Base-by-base conservation (phyloP, 2,329 filamentous ascomycete species). In the Blumeria hordei region DNA sequence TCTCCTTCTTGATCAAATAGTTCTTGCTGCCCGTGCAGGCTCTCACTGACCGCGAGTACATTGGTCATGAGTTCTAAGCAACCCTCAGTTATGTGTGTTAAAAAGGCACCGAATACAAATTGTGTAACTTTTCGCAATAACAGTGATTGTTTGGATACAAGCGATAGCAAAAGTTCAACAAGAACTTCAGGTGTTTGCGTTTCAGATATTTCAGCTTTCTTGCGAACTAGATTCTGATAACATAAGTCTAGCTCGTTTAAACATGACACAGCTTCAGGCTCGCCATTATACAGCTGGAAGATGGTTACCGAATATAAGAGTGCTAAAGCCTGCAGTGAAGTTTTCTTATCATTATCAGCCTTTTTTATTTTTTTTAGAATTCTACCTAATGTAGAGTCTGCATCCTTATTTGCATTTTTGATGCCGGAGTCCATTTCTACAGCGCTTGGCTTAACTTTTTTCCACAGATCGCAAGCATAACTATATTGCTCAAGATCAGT, bases 261-360 rank as follows among this genome's bases (percentile, higher is more conserved):
- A 58, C 92, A 81, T 52, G 83, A 80, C 21, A 94, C 76, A 0
- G 88, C 85, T 64, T 96, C 92, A 0, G 83, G 74, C 57, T 94
- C 88, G 28, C 87, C 85, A 62, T 90, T 88, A 69, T 94, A 94
- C 8, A 94, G 74, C 66, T 95, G 87, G 55, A 96, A 73, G 12
- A 95, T 77, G 0, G 87, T 83, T 54, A 95, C 75, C 0, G 86
- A 81, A 65, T 94, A 87, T 1, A 96, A 74, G 37, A 95, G 73
- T 18, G 83, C 81, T 56, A 95, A 75, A 0, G 85, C 84, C 57
- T 80, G 78, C 14, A 71, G 54, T 21, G 61, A 59, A 33, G 60
- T 55, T 49, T 61, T 62, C 10, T 57, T 57, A 57, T 68, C 54
- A 60, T 65, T 61, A 60, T 65, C 44, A 55, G 62, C 60, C 51